phyloP scores from a whole-genome alignment of 2,329 filamentous ascomycete genomes.

The Xylaria sp. region DNA sequence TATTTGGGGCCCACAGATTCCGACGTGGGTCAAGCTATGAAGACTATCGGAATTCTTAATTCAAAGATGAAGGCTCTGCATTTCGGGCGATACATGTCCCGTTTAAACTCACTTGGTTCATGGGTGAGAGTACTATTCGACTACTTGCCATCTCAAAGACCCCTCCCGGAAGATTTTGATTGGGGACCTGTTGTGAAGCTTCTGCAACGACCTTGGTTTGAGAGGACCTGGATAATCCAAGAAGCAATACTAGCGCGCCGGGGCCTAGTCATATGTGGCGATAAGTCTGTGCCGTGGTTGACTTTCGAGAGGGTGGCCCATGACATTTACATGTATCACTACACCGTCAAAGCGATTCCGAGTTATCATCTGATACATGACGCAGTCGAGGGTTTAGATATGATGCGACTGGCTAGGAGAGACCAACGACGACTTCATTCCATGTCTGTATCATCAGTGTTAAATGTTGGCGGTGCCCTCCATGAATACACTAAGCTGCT shows the following conservation, averaged over 20 bases:
- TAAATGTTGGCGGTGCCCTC: background rate
- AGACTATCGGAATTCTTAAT: background rate
- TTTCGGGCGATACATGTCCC: conserved; percentile 7
- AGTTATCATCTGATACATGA: background rate
- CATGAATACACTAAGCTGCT: background rate
- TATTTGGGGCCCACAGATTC: background rate
- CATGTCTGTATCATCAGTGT: background rate
- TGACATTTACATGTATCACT: background rate
- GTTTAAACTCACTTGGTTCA: background rate
- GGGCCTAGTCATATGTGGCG: background rate
- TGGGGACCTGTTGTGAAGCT: background rate
- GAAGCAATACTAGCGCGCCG: background rate
- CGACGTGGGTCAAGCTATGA: background rate
- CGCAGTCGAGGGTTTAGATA: background rate
- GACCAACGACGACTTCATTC: background rate
- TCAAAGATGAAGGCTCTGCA: conserved; percentile 9
- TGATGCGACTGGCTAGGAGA: conserved; percentile 1
- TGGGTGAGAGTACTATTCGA: conserved; percentile 1
- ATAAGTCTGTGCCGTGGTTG: background rate
- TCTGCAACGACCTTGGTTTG: conserved; percentile 10
- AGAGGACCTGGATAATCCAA: conserved; percentile 12
- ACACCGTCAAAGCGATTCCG: background rate
- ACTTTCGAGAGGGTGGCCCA: background rate
- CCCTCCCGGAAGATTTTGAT: conserved; percentile 4
- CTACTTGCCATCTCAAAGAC: conserved; percentile 3